Evolutionary conservation across 75 land plant genomes (phyloP).

Genomic region (Isoetes taiwanensis): DNA sequence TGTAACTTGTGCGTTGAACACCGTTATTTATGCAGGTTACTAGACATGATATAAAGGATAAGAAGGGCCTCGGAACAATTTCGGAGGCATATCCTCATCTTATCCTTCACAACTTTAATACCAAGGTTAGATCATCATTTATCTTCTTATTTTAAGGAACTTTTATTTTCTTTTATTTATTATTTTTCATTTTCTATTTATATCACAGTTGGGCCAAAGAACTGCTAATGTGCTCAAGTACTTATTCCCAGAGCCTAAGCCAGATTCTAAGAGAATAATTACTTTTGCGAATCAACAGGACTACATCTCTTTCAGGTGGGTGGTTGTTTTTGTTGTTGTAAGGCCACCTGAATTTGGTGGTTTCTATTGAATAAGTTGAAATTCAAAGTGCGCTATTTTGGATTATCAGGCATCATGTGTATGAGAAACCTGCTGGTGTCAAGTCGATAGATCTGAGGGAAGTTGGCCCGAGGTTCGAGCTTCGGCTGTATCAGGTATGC

Average conservation of each 20-base stretch:
- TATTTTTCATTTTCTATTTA: conserved; percentile 1
- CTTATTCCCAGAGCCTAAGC: conserved; percentile 94
- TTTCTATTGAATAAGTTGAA: neutral
- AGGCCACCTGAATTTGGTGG: neutral
- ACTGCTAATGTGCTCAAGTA: conserved; percentile 86
- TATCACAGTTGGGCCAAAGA: conserved; percentile 69
- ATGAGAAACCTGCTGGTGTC: conserved; percentile 77
- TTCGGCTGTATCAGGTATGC: conserved; percentile 75
- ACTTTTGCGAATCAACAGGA: conserved; percentile 91
- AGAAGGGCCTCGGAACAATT: conserved; percentile 77
- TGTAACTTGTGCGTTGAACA: neutral
- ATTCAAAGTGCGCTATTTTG: neutral
- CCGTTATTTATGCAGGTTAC: conserved; percentile 53
- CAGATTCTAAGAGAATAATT: conserved; percentile 80
- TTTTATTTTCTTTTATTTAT: neutral
- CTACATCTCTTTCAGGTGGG: conserved; percentile 90
- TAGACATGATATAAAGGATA: conserved; percentile 97
- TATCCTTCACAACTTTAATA: conserved; percentile 67
- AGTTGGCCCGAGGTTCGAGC: conserved; percentile 90
- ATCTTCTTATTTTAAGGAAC: neutral
- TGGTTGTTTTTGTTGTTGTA: neutral
- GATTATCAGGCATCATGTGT: conserved; percentile 76
- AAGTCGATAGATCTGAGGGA: conserved; percentile 85
- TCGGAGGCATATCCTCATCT: conserved; percentile 92
- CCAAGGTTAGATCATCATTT: conserved; percentile 37